Conservation (phyloP, 78 protist genomes). For the Dictyostelium discoideum region DNA sequence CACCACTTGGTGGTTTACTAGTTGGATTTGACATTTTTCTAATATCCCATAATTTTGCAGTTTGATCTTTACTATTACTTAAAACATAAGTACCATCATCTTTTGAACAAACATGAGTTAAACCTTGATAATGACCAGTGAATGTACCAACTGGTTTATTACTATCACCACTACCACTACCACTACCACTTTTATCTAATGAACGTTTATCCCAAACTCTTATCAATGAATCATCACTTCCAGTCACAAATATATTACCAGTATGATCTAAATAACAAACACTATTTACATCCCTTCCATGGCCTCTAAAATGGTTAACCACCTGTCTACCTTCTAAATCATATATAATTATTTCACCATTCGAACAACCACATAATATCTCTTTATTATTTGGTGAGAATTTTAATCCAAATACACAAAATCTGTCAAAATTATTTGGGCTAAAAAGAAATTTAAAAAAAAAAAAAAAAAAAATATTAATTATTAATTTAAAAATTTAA, state of each 20-base stretch:
- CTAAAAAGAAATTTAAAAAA: neutral
- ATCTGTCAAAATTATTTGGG: conserved; percentile 16
- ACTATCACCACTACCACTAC: no score
- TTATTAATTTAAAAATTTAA: neutral
- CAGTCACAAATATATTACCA: conserved; percentile 66
- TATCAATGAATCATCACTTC: conserved; percentile 80
- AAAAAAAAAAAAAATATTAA: neutral
- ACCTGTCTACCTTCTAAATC: conserved; percentile 39
- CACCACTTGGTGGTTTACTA: neutral
- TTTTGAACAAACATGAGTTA: conserved; percentile 81
- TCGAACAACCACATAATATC: conserved; percentile 81
- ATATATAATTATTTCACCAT: conserved; percentile 56
- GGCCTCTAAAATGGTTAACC: neutral
- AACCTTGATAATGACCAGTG: conserved; percentile 84
- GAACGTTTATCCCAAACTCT: conserved; percentile 87
- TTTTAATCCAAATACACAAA: conserved; percentile 82
- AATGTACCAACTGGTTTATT: conserved; percentile 75
- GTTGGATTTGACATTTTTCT: conserved; percentile 72
- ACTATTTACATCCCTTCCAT: conserved; percentile 83
- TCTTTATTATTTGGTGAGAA: conserved; percentile 72
- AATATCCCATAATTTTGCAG: conserved; percentile 91
- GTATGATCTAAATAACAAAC: conserved; percentile 56
- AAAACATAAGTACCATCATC: conserved; percentile 85
- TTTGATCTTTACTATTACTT: conserved; percentile 85
- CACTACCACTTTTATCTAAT: neutral